phyloP scores from a whole-genome alignment of 352 stramenopile species.

The Plasmopara muralis region DNA sequence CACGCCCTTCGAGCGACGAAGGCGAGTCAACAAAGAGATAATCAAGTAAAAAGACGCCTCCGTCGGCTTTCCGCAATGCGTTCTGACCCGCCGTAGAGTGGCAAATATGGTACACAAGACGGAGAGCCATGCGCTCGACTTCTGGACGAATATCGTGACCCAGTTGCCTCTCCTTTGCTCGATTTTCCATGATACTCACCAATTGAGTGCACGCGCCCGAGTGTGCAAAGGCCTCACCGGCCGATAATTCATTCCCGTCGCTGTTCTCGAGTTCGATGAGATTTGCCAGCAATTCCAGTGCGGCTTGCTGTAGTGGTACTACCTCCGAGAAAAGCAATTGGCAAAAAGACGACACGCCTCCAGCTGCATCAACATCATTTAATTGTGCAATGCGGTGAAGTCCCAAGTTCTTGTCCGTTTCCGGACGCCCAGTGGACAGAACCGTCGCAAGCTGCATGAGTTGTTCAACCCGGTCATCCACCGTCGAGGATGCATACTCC shows the following conservation, averaged over 20 bases:
- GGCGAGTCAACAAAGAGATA: slow-evolving; percentile 47
- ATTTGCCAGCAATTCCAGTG: slow-evolving; percentile 71
- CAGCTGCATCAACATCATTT: slow-evolving; percentile 79
- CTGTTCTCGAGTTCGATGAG: slow-evolving; percentile 69
- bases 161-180: slow-evolving; percentile 47
- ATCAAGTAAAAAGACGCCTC: slow-evolving; percentile 42
- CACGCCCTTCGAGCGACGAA: slow-evolving; percentile 42
- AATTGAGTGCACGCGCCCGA: slow-evolving; percentile 49
- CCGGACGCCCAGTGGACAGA: slow-evolving; percentile 50
- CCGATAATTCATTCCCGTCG: slow-evolving; percentile 53
- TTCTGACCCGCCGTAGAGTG: slow-evolving; percentile 60
- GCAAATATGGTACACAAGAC: slow-evolving; percentile 69
- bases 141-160: slow-evolving; percentile 37
- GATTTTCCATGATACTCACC: slow-evolving; percentile 57
- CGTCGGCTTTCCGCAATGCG: slow-evolving; percentile 53
- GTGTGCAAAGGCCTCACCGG: slow-evolving; percentile 59
- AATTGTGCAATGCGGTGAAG: slow-evolving; percentile 70
- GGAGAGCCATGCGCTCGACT: slow-evolving; percentile 64
- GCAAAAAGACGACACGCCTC: slow-evolving; percentile 67
- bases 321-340: slow-evolving; percentile 49
- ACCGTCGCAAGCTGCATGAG: slow-evolving; percentile 51
- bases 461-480: slow-evolving; percentile 65
- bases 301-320: slow-evolving; percentile 45
- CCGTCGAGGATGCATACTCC: slow-evolving; percentile 29
- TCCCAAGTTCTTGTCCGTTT: slow-evolving; percentile 60